Percentiles rank a stretch among this genome's conserved stretches.
These are phyloP conservation scores for Sicyos baderoa DNA, from an alignment of 306 rosid genomes.

Conservation along the genomic window DNA sequence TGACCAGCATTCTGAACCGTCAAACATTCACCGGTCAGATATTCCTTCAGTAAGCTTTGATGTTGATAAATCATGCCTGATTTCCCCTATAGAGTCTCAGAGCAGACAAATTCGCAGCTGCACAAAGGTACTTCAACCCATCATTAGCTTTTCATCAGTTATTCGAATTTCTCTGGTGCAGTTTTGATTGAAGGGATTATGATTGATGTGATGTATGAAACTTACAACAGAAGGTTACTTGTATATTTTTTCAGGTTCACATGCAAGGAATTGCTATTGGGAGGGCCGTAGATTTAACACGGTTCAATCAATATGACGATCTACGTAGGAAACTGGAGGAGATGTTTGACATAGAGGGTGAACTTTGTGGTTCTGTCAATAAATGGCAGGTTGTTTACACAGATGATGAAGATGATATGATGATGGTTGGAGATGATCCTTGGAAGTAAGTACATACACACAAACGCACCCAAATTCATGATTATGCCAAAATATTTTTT, in stretches of 20 bases:
- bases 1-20: conserved; percentile 83
- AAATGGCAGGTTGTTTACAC: conserved; percentile 93
- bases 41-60: conserved; percentile 81
- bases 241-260: conserved; percentile 54
- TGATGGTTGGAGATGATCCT: conserved; percentile 98
- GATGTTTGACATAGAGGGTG: conserved; percentile 84
- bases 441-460: conserved; percentile 69
- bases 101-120: conserved; percentile 94
- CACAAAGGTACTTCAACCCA: conserved; percentile 58
- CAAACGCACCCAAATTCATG: conserved; percentile 10
- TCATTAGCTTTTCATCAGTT: conserved; percentile 1
- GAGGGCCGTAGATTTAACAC: conserved; percentile 87
- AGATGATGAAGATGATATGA: conserved; percentile 92
- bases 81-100: conserved; percentile 74
- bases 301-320: conserved; percentile 67
- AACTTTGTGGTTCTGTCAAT: conserved; percentile 62
- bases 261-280: conserved; percentile 99
- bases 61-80: conserved; percentile 77
- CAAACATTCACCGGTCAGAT: conserved; percentile 67
- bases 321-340: conserved; percentile 76
- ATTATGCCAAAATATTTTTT: not conserved
- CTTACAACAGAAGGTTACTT: not conserved
- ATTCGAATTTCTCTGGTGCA: not conserved
- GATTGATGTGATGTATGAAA: not conserved
- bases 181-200: not conserved